Evolutionary conservation across 768 basidiomycete species (phyloP).

Genomic region (Boletellus ananas): DNA sequence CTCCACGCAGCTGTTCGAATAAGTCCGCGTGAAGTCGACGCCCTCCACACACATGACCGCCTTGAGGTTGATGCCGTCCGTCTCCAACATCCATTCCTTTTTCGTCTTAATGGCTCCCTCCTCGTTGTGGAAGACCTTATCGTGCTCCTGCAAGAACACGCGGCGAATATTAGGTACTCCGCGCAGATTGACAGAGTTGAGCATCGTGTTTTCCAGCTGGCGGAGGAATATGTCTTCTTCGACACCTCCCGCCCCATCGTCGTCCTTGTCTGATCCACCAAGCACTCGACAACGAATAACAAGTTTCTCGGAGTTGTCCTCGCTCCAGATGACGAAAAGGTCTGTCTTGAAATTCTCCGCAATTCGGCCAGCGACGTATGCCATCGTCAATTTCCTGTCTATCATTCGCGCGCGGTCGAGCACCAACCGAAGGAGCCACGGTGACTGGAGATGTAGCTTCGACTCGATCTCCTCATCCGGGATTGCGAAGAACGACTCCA

Average conservation of each 20-base stretch:
- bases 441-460: conserved; percentile 88
- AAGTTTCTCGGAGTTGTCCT: conserved; percentile 97
- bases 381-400: conserved; percentile 93
- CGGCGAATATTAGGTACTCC: conserved; percentile 89
- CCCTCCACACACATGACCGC: conserved; percentile 94
- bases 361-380: conserved; percentile 89
- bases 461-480: conserved; percentile 94
- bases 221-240: conserved; percentile 97
- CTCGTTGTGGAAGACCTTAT: conserved; percentile 61
- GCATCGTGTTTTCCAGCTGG: conserved; percentile 93
- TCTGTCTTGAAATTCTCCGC: conserved; percentile 94
- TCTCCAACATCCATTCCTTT: conserved; percentile 94
- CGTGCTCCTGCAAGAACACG: conserved; percentile 90
- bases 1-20: conserved; percentile 96
- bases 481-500: conserved; percentile 98
- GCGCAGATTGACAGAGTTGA: conserved; percentile 91
- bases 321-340: conserved; percentile 97
- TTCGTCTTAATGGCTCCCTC: conserved; percentile 64
- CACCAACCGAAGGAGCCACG: conserved; percentile 95
- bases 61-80: conserved; percentile 94
- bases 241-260: conserved; percentile 66
- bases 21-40: conserved; percentile 89
- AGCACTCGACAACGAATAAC: conserved; percentile 94
- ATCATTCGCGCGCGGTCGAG: conserved; percentile 98
- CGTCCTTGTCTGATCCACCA: conserved; percentile 80